Base-by-base conservation (phyloP, 441 rosid species). In the Gossypium schwendimanii region DNA sequence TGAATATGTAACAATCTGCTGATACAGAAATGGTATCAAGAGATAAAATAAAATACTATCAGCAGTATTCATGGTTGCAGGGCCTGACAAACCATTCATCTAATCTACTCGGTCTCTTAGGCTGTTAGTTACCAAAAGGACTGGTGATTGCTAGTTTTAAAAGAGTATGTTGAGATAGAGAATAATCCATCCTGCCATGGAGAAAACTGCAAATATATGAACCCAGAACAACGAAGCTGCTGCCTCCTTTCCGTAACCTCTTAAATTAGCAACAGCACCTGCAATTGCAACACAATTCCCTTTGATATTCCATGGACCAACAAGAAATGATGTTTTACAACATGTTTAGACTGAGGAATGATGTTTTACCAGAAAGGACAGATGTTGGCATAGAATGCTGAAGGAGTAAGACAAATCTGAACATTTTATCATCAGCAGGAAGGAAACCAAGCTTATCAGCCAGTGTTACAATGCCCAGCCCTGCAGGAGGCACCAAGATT, bases 341-440 rank as follows among this genome's bases (percentile, higher is more conserved):
- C 12, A 62, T 9, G 10, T 31, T 7, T 26, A 62, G 24, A n/a
- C 45, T 33, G 47, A 33, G 23, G 39, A 62, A 3, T 12, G 52
- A 7, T 50, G 49, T 21, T 50, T 77, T 82, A 89, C 97, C 93
- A 21, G 98, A 81, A 63, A 96, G 97, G 50, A 96, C 85, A 31
- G 99, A 96, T 77, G 98, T 91, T 23, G 98, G 99, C 99, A 93
- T 96, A 69, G 98, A 64, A 74, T 96, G 97, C 81, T 96, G 98
- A 69, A 96, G 89, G 36, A 96, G 93, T 20, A 93, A 76, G 66
- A 96, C 97, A 73, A 95, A 96, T 72, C 87, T 82, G 80, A 96
- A 93, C 97, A 96, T 96, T 84, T 89, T 88, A 84, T 95, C 98
- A 21, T 77, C 89, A 14, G 88, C 74, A 23, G 98, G 97, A 53